Conservation (phyloP, 768 basidiomycete species). For the Mrakia blollopis region DNA sequence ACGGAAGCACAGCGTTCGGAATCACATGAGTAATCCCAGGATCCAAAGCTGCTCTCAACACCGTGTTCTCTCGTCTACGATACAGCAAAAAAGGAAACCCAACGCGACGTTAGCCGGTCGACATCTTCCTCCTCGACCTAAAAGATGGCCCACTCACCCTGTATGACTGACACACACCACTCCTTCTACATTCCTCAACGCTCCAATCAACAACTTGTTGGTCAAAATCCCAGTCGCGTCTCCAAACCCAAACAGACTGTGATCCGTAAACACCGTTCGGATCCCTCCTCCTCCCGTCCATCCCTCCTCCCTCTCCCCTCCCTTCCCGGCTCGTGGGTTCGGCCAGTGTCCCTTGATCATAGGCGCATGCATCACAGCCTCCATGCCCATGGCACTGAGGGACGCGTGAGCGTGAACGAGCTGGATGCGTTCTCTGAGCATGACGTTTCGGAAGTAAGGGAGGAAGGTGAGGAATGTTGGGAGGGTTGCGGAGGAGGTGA, state of each 20-base stretch:
- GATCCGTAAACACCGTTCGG: conserved; percentile 92
- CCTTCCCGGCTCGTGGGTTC: neutral
- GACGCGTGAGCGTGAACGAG: conserved; percentile 89
- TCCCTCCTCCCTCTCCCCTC: neutral
- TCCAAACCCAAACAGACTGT: conserved; percentile 92
- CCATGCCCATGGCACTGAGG: conserved; percentile 83
- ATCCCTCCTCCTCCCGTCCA: conserved; percentile 43
- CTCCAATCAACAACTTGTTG: conserved; percentile 85
- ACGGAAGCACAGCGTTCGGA: conserved; percentile 82
- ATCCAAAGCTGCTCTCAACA: conserved; percentile 74
- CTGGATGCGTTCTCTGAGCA: conserved; percentile 77
- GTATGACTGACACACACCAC: conserved; percentile 96
- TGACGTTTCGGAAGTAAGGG: conserved; percentile 83
- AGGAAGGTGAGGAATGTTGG: conserved; percentile 90
- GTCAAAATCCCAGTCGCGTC: conserved; percentile 96
- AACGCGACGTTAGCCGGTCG: neutral
- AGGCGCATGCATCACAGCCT: conserved; percentile 84
- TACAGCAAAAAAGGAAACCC: neutral
- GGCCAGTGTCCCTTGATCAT: conserved; percentile 54
- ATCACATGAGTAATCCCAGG: conserved; percentile 77
- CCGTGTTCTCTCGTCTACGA: conserved; percentile 90
- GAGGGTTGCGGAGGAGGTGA: conserved; percentile 87
- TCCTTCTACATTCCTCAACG: conserved; percentile 83
- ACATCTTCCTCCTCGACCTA: neutral
- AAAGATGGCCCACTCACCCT: conserved; percentile 55